Base-by-base conservation (phyloP, 495 filamentous ascomycete genomes). In the Annulohypoxylon nitens region DNA sequence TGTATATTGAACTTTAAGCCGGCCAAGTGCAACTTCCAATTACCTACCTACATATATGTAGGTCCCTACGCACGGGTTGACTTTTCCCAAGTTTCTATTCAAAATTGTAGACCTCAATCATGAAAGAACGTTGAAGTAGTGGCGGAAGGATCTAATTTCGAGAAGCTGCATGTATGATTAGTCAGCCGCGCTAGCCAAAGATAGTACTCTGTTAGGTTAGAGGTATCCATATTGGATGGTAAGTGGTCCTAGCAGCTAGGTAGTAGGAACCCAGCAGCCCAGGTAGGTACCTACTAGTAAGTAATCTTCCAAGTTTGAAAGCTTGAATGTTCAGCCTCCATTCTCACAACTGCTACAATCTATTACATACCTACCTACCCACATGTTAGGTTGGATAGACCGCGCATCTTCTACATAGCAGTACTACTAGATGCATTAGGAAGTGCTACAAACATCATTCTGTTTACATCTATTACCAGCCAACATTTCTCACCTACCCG, bases 281-380 rank as follows among this genome's bases (percentile, higher is more conserved):
- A 23, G 20, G 30, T 30, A 6, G 30, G 30, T 30, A 30, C 30
- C 30, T 30, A 30, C 3, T 30, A 30, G 30, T 3, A 3, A 30
- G 30, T 6, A 3, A 30, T 30, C 3, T 30, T 30, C 30, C 30
- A 6, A 39, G 16, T n/a, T 33, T 61, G 12, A 51, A 50, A 67
- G 54, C 64, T 67, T 67, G 57, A 68, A 45, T 25, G 60, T 67
- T 60, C 65, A 68, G 45, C 65, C 58, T 54, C 65, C 33, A 47
- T 20, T 64, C 30, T 4, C 30, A 30, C 30, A 30, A 30, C 30
- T 30, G 30, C 30, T 30, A 30, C 30, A 30, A 30, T 30, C 30
- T 30, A 30, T 30, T 30, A 30, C 30, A 30, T 30, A 30, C 30
- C 3, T 30, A 30, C 30, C 30, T 18, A 37, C 14, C 26, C 12